Evolutionary conservation across 495 filamentous ascomycete species (phyloP).

Genomic region (Monascus purpureus): DNA sequence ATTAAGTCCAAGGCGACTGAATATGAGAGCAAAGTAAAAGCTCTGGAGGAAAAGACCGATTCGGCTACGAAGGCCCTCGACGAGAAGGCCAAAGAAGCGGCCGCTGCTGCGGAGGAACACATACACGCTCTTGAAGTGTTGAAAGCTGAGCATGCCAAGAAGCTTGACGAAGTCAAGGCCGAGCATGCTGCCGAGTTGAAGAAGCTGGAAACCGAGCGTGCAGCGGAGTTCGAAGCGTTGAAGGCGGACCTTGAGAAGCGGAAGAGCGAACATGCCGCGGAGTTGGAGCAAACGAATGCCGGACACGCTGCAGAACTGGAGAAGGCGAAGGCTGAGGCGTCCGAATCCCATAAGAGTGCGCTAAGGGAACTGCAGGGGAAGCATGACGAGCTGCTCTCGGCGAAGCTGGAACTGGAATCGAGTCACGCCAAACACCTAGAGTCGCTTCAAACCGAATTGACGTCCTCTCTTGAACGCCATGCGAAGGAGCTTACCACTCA

Average conservation of each 20-base stretch:
- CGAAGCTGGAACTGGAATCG: conserved; percentile 21
- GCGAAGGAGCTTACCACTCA: conserved; percentile 19
- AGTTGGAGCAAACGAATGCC: conserved; percentile 2
- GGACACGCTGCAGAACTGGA: conserved; percentile 5
- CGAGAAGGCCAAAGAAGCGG: conserved; percentile 15
- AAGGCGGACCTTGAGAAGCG: conserved; percentile 2
- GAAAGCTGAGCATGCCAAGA: conserved; percentile 17
- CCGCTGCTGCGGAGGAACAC: conserved; percentile 17
- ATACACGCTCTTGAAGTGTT: conserved; percentile 16
- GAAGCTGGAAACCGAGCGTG: conserved; percentile 7
- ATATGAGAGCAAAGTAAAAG: conserved; percentile 18
- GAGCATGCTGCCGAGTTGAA: conserved; percentile 10
- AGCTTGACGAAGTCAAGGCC: conserved; percentile 18
- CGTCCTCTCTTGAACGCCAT: conserved; percentile 17
- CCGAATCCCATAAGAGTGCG: conserved; percentile 17
- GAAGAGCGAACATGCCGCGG: conserved; percentile 2
- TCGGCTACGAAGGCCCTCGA: conserved; percentile 21
- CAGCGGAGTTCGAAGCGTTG: conserved; percentile 1
- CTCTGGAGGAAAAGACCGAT: conserved; percentile 20
- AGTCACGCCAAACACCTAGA: conserved; percentile 19
- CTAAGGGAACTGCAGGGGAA: conserved; percentile 25
- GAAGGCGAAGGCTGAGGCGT: conserved; percentile 12
- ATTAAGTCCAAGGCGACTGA: conserved; percentile 23
- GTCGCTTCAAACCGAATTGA: conserved; percentile 23
- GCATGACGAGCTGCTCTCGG: conserved; percentile 22